Evolutionary conservation across 1,139 yeast species (phyloP), one percentile per base, ranked within the genome.

Genomic region (Blastobotrys ciferrii): DNA sequence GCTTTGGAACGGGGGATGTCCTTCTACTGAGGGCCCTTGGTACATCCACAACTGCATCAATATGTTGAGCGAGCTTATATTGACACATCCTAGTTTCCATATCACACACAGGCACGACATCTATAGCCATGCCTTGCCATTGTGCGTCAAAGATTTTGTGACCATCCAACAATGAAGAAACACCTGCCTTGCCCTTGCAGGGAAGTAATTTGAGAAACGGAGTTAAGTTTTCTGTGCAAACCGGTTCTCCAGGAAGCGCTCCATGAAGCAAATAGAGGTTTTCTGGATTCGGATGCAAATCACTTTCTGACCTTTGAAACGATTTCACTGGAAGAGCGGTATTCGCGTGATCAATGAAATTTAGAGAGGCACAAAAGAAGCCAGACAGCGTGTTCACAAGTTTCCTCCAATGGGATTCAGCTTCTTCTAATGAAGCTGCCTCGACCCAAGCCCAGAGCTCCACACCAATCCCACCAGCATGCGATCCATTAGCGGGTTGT

Each of bases 141-240:
- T 84, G 82, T 0, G 97, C 84, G 62, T 89, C 96, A 66, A 88
- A 94, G n/a, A 94, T 78, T 61, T 83, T 84, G 65, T 91, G 98
- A n/a, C 98, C 98, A 59, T 91, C 95, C 39, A 94, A 72, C 46
- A 92, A 71, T 0, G 95, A 79, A 0, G 96, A 79, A 37, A 92
- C 72, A 1, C 99, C 99, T 0, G 95, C 84, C 63, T 85, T 85
- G 1, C 97, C 98, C 64, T 89, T 83, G 7, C 98, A 87, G 2
- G 98, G 98, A 31, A 94, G 73, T 52, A 94, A 73, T 62, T 89
- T 91, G 54, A 94, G 68, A 60, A 92, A 88, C 0, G 98, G 98
- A 0, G 99, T 91, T 62, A 94, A 75, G 66, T 94, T 94, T 65
- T 94, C 99, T 0, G 99, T 94, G 69, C 99, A 94, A 13, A 94